Evolutionary conservation across 768 basidiomycete species (phyloP), one percentile per base, ranked within the genome.

Genomic region (Xerocomus potaroensis): DNA sequence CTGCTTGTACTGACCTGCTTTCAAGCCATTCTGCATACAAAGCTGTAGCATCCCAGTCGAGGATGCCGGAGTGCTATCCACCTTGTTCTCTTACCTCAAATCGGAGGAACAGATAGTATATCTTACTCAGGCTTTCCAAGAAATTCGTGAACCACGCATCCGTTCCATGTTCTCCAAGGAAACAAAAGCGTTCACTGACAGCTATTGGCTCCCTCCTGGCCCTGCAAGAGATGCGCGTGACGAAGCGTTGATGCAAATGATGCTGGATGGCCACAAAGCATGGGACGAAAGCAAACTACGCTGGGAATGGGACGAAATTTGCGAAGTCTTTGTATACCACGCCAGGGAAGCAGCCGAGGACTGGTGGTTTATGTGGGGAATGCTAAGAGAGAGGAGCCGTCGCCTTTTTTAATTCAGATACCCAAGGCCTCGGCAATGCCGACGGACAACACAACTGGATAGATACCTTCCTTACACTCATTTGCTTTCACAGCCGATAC

Each of bases 351-450:
- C 72, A 35, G 82, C 77, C 16, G 80, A 81, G 48, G 79, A 80
- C 58, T 84, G 80, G 80, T 84, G 80, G 80, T 74, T 75, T 10
- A 75, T 75, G 45, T 81, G 79, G 79, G 79, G 79, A 7, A 50
- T 65, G 5, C 58, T 79, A 54, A 68, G 69, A 37, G 69, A 78
- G 57, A 57, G 71, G 41, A 69, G 72, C 44, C 49, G 62, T 24
- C 40, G 47, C 18, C 23, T 48, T 45, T 44, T 30, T 47, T 61
- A 29, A 50, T 5, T 24, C 16, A 10, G 30, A 58, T 41, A 42
- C 42, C 38, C 43, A 34, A 41, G 33, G 15, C 43, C 37, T n/a
- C 34, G 49, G 18, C 41, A 5, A 37, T 23, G 23, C 41, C 41
- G 3, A 42, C 32, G 39, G 41, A 44, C 50, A 48, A 43, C 4